Percentiles rank a stretch among this genome's conserved stretches.
Evolutionary conservation across 768 basidiomycete genomes (phyloP).

Genomic region (Pleurotus pulmonarius): DNA sequence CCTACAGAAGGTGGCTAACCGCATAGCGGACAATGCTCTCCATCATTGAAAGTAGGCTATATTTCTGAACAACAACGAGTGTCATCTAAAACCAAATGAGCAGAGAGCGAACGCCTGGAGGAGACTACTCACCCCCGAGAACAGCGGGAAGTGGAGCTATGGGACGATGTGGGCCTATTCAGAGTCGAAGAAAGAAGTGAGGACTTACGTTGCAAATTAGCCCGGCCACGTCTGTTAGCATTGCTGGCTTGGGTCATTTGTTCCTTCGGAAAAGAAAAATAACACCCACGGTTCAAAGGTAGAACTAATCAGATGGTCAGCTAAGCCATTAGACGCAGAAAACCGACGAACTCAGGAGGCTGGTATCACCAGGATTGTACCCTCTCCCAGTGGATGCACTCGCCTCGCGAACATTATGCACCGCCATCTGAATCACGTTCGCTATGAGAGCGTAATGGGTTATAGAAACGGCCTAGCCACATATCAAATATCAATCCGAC

Average conservation of each 20-base stretch:
- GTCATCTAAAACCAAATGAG: slow-evolving; percentile 36
- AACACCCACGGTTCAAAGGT: slow-evolving; percentile 42
- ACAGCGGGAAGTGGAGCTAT: slow-evolving; percentile 54
- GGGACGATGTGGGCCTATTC: slow-evolving; percentile 6
- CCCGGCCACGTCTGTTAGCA: slow-evolving; percentile 32
- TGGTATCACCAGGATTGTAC: slow-evolving; percentile 50
- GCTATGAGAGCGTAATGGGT: slow-evolving; percentile 53
- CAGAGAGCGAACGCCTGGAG: not conserved
- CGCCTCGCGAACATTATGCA: slow-evolving; percentile 29
- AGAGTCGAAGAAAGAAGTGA: not conserved
- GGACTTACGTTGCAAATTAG: slow-evolving; percentile 44
- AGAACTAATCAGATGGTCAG: slow-evolving; percentile 21
- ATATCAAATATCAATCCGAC: too few species aligned
- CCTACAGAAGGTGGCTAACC: slow-evolving; percentile 46
- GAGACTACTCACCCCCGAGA: slow-evolving; percentile 37
- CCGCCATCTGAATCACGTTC: slow-evolving; percentile 49
- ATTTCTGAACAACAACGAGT: slow-evolving; percentile 43
- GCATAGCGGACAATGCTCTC: slow-evolving; percentile 40
- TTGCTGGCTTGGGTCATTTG: slow-evolving; percentile 1
- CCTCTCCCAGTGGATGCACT: slow-evolving; percentile 23
- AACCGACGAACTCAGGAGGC: slow-evolving; percentile 27
- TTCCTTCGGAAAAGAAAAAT: slow-evolving; percentile 24
- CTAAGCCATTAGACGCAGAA: slow-evolving; percentile 8
- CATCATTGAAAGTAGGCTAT: slow-evolving; percentile 39
- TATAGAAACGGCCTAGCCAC: slow-evolving; percentile 44